phyloP scores from a whole-genome alignment of 2,329 filamentous ascomycete species.

The Hypoxylon sp. region DNA sequence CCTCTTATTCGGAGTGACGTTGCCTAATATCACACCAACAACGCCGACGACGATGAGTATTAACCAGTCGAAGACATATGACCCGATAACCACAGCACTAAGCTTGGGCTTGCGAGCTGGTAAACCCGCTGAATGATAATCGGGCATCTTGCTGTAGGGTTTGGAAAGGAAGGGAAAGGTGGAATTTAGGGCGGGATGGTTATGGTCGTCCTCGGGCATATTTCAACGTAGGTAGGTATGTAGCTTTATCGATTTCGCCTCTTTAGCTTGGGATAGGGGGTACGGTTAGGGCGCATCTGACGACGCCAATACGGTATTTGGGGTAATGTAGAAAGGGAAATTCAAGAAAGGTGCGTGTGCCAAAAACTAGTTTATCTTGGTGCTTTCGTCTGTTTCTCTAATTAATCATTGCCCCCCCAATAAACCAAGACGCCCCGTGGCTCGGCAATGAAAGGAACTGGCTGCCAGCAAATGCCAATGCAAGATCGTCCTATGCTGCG shows the following conservation, averaged over 20 bases:
- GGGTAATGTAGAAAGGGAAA: conserved; percentile 12
- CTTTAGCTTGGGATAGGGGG: too few relatives aligned
- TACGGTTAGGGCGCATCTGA: too few relatives aligned
- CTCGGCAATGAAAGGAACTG: too few relatives aligned
- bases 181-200: conserved; percentile 32
- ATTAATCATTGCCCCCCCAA: too few relatives aligned
- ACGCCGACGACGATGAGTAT: conserved; percentile 68
- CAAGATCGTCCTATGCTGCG: conserved; percentile 38
- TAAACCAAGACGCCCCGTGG: too few relatives aligned
- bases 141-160: conserved; percentile 46
- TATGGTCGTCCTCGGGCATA: conserved; percentile 40
- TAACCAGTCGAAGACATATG: conserved; percentile 79
- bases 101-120: conserved; percentile 37
- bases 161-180: conserved; percentile 39
- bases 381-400: conserved; percentile 5
- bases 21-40: conserved; percentile 67
- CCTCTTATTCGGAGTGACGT: conserved; percentile 69
- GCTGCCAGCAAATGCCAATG: conserved; percentile 32
- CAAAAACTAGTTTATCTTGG: conserved; percentile 9
- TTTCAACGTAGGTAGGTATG: conserved; percentile 33
- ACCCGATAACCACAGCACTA: conserved; percentile 59
- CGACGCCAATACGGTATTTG: too few relatives aligned
- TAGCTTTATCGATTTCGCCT: too few relatives aligned
- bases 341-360: conserved; percentile 3
- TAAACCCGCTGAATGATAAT: conserved; percentile 35